Conservation (phyloP, 345 rosid species). For the Eucalyptus curtisii region DNA sequence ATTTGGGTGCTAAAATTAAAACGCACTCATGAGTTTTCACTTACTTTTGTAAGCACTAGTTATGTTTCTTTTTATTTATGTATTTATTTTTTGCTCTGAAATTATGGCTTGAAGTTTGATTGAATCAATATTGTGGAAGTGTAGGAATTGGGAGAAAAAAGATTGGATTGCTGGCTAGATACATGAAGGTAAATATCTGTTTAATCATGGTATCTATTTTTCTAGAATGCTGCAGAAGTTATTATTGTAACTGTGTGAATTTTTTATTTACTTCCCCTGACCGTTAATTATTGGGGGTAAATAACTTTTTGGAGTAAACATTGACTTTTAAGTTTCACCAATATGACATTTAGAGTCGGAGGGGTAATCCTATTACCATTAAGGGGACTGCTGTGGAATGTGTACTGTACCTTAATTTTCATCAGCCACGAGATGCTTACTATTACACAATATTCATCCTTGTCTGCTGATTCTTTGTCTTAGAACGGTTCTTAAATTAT, state of each 20-base stretch:
- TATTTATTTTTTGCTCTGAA: not conserved
- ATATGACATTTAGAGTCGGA: not conserved
- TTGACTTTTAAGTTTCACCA: not conserved
- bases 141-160: conserved; percentile 53
- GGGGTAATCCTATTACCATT: not conserved
- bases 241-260: not conserved
- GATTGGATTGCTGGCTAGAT: conserved; percentile 72
- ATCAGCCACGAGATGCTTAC: not conserved
- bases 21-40: not conserved
- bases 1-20: not conserved
- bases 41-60: not conserved
- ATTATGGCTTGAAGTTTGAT: conserved; percentile 3
- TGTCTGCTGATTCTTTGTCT: not conserved
- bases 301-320: not conserved
- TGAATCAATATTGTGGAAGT: conserved; percentile 8
- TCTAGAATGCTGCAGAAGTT: not conserved
- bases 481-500: not conserved
- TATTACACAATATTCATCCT: not conserved
- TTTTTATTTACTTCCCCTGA: not conserved
- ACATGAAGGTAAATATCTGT: conserved; percentile 66
- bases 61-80: not conserved
- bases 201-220: not conserved
- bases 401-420: not conserved
- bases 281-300: not conserved
- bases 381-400: not conserved